Evolutionary conservation across 208 protist genomes (phyloP), one percentile per base, ranked within the genome.

Genomic region (Leishmania martiniquensis): DNA sequence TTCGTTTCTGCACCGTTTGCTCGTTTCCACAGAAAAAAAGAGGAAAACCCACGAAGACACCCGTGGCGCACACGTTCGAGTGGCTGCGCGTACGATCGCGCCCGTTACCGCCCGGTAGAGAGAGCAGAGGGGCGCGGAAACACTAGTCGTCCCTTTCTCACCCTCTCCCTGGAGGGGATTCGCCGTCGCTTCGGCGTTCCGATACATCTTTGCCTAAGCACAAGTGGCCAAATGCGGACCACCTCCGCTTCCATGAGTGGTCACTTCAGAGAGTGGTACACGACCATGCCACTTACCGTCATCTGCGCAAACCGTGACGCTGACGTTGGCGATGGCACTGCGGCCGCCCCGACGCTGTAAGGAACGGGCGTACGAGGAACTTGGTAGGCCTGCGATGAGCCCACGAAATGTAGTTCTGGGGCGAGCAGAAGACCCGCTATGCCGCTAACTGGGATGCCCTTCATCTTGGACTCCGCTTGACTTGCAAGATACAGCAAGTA

Each of bases 351-450:
- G 87, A 84, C 63, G 20, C 87, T 87, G 78, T 97, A 97, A 22
- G 93, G 91, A n/a, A 96, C 82, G 9, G 91, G 89, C 3, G 85
- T 86, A 5, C 86, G 82, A 29, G 91, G 82, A 20, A 97, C 89
- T 67, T 86, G 90, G 60, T 85, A 80, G 44, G 85, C 69, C 55
- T 84, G 65, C 55, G 77, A 82, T 12, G 87, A 66, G 0, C 90
- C 89, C 39, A 92, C 84, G 37, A 90, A 76, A 45, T 88, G 82
- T 63, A 97, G 74, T 59, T 97, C 91, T 0, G 93, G 93, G 10
- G 87, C 91, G 13, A 97, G 79, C 29, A 90, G 60, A 5, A 97
- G 83, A 7, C 84, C 83, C 17, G 86, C 77, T 20, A 82, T 89
- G 78, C 89, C 92, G 1, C 87, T 90, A 45, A 97, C 85, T 34